Evolutionary conservation across 805 yeast genomes (phyloP).

Genomic region (Candida incommunis): DNA sequence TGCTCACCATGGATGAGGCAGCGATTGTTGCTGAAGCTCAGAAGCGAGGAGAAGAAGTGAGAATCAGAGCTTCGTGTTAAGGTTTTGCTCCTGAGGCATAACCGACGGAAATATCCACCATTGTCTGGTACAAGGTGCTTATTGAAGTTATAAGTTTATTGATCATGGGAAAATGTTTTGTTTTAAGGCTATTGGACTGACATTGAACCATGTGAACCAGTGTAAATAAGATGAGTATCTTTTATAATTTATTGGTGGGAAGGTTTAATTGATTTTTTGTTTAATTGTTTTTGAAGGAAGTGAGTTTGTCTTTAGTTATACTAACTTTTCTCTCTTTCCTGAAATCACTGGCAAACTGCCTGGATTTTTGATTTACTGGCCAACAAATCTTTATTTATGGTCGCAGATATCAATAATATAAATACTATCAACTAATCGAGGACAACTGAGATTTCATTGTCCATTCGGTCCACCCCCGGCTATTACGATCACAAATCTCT

Average conservation of each 20-base stretch:
- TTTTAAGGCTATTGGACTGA: not conserved
- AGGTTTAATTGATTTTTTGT: not conserved
- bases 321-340: too few relatives aligned
- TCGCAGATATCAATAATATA: too few relatives aligned
- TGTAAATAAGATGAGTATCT: conserved; percentile 1
- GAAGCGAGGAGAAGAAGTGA: conserved; percentile 4
- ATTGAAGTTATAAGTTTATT: conserved; percentile 1
- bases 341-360: too few relatives aligned
- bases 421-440: too few relatives aligned
- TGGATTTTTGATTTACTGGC: too few relatives aligned
- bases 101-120: conserved; percentile 1
- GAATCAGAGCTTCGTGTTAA: conserved; percentile 1
- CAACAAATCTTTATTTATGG: too few relatives aligned
- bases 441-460: too few relatives aligned
- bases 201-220: not conserved
- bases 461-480: too few relatives aligned
- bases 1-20: conserved; percentile 5
- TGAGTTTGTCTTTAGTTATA: not conserved
- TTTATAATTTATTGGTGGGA: not conserved
- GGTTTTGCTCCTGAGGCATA: not conserved
- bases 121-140: conserved; percentile 2
- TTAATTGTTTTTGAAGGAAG: not conserved
- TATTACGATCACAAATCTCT: too few relatives aligned
- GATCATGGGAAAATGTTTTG: not conserved
- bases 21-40: conserved; percentile 5